A percentile compares a stretch with the other conserved stretches of the same genome.
These are phyloP conservation scores for Adiantum capillusveneris DNA, from an alignment of 75 land plant genomes.

Conservation along the genomic window DNA sequence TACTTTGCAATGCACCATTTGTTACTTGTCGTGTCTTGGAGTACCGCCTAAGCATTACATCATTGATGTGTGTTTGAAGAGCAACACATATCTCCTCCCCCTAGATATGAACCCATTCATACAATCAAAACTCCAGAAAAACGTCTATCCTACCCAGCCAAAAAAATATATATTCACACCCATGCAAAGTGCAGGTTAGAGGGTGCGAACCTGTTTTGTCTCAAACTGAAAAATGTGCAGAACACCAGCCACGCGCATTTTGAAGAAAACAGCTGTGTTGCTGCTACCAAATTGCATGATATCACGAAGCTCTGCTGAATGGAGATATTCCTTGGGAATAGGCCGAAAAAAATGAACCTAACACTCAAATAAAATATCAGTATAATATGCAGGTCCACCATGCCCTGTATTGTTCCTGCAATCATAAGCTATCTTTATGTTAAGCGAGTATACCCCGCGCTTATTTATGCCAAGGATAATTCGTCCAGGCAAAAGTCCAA, in stretches of 20 bases:
- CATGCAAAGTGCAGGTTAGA: no score
- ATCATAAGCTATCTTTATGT: no score
- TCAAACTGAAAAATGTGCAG: slow-evolving; percentile 98
- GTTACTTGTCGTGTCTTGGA: slow-evolving; percentile 78
- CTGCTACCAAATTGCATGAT: slow-evolving; percentile 99
- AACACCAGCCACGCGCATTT: slow-evolving; percentile 97
- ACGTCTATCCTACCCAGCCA: no score
- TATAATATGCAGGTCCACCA: not conserved
- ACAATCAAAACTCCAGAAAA: no score
- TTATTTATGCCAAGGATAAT: slow-evolving; percentile 86
- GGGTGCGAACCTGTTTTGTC: slow-evolving; percentile 71
- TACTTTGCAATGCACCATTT: slow-evolving; percentile 41
- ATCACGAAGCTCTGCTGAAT: slow-evolving; percentile 96
- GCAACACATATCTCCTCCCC: slow-evolving; percentile 99
- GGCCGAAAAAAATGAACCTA: slow-evolving; percentile 99
- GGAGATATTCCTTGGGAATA: slow-evolving; percentile 94
- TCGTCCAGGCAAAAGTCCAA: slow-evolving; percentile 86
- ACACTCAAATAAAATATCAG: not conserved
- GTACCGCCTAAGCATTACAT: slow-evolving; percentile 95
- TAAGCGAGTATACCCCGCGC: slow-evolving; percentile 79
- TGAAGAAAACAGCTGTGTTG: slow-evolving; percentile 94
- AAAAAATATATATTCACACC: no score
- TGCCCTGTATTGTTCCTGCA: not conserved
- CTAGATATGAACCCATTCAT: slow-evolving; percentile 21
- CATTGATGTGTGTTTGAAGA: slow-evolving; percentile 99